These are phyloP conservation scores for Xylaria intraflava DNA, from an alignment of 495 filamentous ascomycete species.

Conservation along the genomic window DNA sequence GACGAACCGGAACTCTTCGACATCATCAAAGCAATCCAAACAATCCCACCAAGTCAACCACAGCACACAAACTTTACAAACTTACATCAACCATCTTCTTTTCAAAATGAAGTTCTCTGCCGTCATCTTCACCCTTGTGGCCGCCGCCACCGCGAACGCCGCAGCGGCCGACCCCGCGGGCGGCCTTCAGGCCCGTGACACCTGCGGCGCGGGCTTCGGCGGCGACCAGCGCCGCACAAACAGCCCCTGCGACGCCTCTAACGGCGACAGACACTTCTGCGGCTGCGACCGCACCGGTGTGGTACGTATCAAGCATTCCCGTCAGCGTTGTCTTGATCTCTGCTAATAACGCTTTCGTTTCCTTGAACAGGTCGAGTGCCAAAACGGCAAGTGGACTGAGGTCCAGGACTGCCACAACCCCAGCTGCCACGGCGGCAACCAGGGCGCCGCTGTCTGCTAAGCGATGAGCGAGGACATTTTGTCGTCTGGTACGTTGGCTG, in stretches of 20 bases:
- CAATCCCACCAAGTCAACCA: too few species aligned
- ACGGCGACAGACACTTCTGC: conserved; percentile 3
- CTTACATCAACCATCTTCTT: too few species aligned
- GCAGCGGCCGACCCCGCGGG: background rate
- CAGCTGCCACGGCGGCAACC: conserved; percentile 2
- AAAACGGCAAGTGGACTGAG: background rate
- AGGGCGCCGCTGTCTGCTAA: conserved; percentile 3
- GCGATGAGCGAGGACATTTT: too few species aligned
- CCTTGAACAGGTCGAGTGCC: conserved; percentile 1
- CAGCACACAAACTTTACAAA: too few species aligned
- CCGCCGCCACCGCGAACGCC: background rate
- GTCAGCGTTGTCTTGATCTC: too few species aligned
- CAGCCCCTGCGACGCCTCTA: background rate
- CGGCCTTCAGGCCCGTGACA: background rate
- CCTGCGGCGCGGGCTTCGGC: conserved; percentile 4
- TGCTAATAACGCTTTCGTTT: too few species aligned
- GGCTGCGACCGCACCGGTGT: conserved; percentile 1
- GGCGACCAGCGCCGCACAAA: conserved; percentile 1
- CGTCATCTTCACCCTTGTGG: background rate
- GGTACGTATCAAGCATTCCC: too few species aligned
- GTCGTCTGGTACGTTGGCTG: too few species aligned
- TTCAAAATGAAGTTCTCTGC: background rate
- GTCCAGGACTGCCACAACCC: background rate
- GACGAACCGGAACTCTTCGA: too few species aligned
- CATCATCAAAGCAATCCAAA: too few species aligned